These are phyloP conservation scores for Stentor roeselii DNA, from an alignment of 73 alveolate species.

Conservation along the genomic window DNA sequence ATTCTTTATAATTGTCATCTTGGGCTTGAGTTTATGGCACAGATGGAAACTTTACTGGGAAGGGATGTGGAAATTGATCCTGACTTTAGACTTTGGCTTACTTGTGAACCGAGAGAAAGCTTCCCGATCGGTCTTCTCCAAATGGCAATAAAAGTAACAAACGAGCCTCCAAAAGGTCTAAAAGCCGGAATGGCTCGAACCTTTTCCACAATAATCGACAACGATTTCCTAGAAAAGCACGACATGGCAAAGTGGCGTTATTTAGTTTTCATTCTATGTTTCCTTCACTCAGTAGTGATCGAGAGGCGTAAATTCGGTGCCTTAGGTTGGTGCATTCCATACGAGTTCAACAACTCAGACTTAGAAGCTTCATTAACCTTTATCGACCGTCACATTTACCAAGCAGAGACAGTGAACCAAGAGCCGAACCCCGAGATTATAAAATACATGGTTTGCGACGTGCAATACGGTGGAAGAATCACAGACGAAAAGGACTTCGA, in stretches of 20 bases:
- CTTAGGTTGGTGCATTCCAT: constrained; percentile 99
- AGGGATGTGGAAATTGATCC: constrained; percentile 91
- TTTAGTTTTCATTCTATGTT: constrained; percentile 93
- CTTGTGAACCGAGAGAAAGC: constrained; percentile 97
- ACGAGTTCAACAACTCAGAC: constrained; percentile 99
- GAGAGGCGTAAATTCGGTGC: constrained; percentile 98
- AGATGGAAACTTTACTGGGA: constrained; percentile 86
- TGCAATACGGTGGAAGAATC: constrained; percentile 99
- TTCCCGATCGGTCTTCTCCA: constrained; percentile 99
- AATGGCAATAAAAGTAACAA: constrained; percentile 98
- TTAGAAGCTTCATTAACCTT: constrained; percentile 95
- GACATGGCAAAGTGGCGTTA: constrained; percentile 98
- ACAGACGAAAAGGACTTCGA: constrained; percentile 98
- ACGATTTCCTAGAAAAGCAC: constrained; percentile 93
- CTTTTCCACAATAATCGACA: constrained; percentile 94
- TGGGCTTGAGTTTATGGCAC: constrained; percentile 97
- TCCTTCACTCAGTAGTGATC: constrained; percentile 96
- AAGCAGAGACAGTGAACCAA: constrained; percentile 55
- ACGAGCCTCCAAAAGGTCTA: constrained; percentile 99
- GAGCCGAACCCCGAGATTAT: constrained; percentile 92
- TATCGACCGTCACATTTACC: not conserved
- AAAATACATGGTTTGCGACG: constrained; percentile 98
- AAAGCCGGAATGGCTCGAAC: constrained; percentile 99
- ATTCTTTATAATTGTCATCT: constrained; percentile 97
- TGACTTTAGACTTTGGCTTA: constrained; percentile 99